Evolutionary conservation across 2,329 filamentous ascomycete species (phyloP), one percentile per base, ranked within the genome.

Genomic region (Cercospora sp.): DNA sequence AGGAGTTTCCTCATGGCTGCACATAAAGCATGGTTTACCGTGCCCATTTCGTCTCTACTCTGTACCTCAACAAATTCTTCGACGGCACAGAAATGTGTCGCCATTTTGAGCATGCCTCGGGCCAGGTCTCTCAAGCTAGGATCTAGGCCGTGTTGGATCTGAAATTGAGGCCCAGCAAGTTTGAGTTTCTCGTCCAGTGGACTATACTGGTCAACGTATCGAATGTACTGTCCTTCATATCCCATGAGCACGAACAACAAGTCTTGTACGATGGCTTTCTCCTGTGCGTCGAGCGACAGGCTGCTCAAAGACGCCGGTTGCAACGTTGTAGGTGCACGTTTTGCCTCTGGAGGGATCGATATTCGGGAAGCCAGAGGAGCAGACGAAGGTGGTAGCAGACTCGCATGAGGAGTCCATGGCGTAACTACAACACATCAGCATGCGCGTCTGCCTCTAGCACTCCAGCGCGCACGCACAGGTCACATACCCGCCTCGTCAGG

Each of bases 171-270:
- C 0, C 95, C 95, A 5, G 90, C 86, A 60, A 99, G 83, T 13
- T 94, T 89, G 75, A 96, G 93, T 75, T 94, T 92, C 81, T 99
- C 95, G 62, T 92, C 89, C 3, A 86, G 83, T 0, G 94, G 93
- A 73, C 97, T 90, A 78, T 97, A 98, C 8, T 87, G 87, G 72
- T 92, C 91, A 67, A 87, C 87, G 77, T 93, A 98, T 65, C 92
- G 91, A 69, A 99, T 91, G 78, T 98, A 98, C 79, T 97, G 93
- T n/a, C 95, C 95, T 80, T 99, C 95, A 71, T 93, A 97, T 26
- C 95, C 95, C 94, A 99, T 97, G 75, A 98, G 96, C 5, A 97
- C 93, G 77, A 94, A 97, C 40, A 98, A 81, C 16, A 99, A 81
- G 75, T 99, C 95, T 73, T 97, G 94, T 53, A 98, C 84, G 58